These are phyloP conservation scores for Podaxis carcinomalis DNA, from an alignment of 768 basidiomycete genomes.

Conservation along the genomic window DNA sequence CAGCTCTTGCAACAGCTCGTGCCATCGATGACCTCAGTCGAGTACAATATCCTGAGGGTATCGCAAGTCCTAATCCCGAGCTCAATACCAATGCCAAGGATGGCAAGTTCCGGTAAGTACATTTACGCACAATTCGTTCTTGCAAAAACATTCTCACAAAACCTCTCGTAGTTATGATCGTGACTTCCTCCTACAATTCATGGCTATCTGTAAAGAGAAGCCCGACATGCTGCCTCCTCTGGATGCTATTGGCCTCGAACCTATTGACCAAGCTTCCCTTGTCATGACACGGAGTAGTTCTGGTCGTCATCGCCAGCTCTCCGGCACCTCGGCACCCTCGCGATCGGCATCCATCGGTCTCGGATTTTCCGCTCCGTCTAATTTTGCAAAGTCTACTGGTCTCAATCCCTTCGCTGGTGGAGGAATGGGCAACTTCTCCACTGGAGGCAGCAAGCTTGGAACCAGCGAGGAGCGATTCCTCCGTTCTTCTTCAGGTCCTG, in stretches of 20 bases:
- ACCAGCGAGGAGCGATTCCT: conserved; percentile 69
- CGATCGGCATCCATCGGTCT: conserved; percentile 46
- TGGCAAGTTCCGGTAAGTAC: conserved; percentile 78
- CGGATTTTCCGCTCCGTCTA: conserved; percentile 24
- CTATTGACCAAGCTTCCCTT: conserved; percentile 51
- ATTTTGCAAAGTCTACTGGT: conserved; percentile 50
- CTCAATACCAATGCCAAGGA: conserved; percentile 81
- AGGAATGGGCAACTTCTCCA: conserved; percentile 68
- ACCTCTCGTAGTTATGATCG: conserved; percentile 78
- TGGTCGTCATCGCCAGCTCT: conserved; percentile 47
- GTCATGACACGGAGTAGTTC: conserved; percentile 59
- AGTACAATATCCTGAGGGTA: conserved; percentile 78
- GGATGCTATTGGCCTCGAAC: conserved; percentile 88
- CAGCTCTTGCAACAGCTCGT: conserved; percentile 75
- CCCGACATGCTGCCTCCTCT: conserved; percentile 87
- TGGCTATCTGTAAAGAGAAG: conserved; percentile 91
- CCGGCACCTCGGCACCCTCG: conserved; percentile 33
- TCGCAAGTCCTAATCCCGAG: conserved; percentile 77
- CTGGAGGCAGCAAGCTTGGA: conserved; percentile 45
- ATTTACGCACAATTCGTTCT: neutral
- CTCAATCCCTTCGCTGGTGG: conserved; percentile 22
- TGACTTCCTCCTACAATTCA: conserved; percentile 96
- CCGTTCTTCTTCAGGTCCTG: conserved; percentile 53
- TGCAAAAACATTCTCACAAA: neutral
- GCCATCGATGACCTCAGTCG: conserved; percentile 78